Conservation (phyloP, 164 flowering plant genomes). For the Annona cherimola region DNA sequence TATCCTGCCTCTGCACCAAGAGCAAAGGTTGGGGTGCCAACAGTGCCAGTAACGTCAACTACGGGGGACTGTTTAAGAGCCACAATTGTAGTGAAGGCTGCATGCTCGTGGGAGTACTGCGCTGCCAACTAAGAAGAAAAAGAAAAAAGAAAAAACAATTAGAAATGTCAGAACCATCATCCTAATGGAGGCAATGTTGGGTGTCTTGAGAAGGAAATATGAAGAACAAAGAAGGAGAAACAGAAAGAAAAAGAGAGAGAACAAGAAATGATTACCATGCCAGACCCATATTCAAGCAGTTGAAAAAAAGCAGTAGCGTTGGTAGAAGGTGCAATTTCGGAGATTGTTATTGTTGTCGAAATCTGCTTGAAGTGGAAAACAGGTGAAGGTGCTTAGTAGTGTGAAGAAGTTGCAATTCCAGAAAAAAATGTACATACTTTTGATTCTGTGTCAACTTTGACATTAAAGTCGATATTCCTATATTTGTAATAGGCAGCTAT, state of each 20-base stretch:
- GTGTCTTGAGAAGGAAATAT: background rate
- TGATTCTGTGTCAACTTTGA: constrained; percentile 92
- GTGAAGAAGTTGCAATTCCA: background rate
- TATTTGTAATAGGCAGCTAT: constrained; percentile 64
- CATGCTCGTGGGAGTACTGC: constrained; percentile 88
- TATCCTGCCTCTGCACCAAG: constrained; percentile 95
- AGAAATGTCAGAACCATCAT: background rate
- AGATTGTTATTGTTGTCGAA: constrained; percentile 58
- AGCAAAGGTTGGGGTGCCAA: constrained; percentile 76
- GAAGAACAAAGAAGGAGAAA: too few relatives aligned
- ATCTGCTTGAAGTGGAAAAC: constrained; percentile 37
- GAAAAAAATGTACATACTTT: constrained; percentile 42
- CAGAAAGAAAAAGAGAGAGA: too few relatives aligned
- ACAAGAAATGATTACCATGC: constrained; percentile 49
- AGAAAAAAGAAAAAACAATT: background rate
- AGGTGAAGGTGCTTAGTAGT: background rate
- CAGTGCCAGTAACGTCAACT: constrained; percentile 62
- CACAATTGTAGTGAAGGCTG: constrained; percentile 51
- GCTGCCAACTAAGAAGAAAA: constrained; percentile 54
- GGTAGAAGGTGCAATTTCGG: constrained; percentile 70
- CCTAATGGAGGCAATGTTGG: background rate
- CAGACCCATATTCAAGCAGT: constrained; percentile 64
- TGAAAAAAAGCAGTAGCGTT: constrained; percentile 76
- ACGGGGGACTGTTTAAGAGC: constrained; percentile 54
- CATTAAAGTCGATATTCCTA: constrained; percentile 56